Conservation (phyloP, 1,284 basidiomycete genomes). For the Sporisorium exsertum region DNA sequence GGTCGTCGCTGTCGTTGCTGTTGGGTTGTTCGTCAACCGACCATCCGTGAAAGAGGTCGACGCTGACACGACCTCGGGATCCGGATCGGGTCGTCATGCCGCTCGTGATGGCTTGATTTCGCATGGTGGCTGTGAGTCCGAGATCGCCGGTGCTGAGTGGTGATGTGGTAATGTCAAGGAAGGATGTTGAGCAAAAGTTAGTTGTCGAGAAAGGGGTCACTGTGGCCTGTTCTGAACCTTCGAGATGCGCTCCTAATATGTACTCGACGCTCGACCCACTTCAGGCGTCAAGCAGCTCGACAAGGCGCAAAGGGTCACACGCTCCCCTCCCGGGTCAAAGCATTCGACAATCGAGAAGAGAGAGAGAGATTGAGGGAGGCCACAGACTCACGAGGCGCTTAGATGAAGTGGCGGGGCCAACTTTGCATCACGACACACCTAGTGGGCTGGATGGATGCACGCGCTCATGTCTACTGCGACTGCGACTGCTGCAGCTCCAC, state of each 20-base stretch:
- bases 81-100: conserved; percentile 1
- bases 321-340: neutral
- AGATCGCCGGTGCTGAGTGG: neutral
- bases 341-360: neutral
- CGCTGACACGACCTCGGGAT: conserved; percentile 1
- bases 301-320: neutral
- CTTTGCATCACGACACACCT: neutral
- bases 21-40: conserved; percentile 5
- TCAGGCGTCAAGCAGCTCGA: neutral
- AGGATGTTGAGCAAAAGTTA: neutral
- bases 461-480: neutral
- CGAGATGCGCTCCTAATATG: conserved; percentile 1
- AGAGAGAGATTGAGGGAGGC: no score
- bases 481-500: neutral
- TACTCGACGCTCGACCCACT: neutral
- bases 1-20: neutral
- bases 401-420: neutral
- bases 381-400: neutral
- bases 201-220: conserved; percentile 3
- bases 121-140: conserved; percentile 5
- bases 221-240: neutral
- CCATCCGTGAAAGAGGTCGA: conserved; percentile 29
- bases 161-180: neutral
- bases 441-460: neutral
- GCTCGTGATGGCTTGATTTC: neutral